Percentiles rank a stretch among this genome's conserved stretches.
phyloP scores from a whole-genome alignment of 352 stramenopile genomes.

The Pythium oligandrum region DNA sequence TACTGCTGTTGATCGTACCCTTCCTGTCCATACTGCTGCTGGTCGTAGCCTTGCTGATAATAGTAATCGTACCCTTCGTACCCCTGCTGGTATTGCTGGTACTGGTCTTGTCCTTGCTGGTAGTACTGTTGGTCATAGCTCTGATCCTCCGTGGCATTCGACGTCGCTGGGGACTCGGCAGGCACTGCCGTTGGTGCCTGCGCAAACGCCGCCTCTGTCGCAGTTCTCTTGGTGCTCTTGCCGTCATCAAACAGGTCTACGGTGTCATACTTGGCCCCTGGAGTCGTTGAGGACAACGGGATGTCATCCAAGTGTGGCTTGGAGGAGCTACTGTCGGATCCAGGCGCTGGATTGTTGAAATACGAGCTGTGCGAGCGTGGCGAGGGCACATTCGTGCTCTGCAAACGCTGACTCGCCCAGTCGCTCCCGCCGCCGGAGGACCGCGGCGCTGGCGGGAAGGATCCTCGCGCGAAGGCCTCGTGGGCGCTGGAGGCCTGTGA shows the following conservation, averaged over 20 bases:
- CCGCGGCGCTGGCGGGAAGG: background rate
- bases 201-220: slow-evolving; percentile 2
- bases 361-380: too few relatives aligned
- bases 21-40: slow-evolving; percentile 8
- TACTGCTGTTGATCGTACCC: slow-evolving; percentile 5
- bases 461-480: too few relatives aligned
- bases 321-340: too few relatives aligned
- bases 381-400: slow-evolving; percentile 8
- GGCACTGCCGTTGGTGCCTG: background rate
- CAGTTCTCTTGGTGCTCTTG: background rate
- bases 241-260: slow-evolving; percentile 24
- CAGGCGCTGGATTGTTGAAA: too few relatives aligned
- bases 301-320: slow-evolving; percentile 22
- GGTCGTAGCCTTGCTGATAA: background rate
- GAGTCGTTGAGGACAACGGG: slow-evolving; percentile 22
- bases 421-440: slow-evolving; percentile 5
- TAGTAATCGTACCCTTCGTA: slow-evolving; percentile 3
- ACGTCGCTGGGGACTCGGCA: too few relatives aligned
- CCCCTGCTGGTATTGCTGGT: slow-evolving; percentile 8
- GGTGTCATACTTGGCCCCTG: slow-evolving; percentile 20
- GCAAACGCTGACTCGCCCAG: slow-evolving; percentile 16
- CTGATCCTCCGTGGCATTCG: background rate
- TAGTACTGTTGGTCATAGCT: slow-evolving; percentile 6
- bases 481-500: too few relatives aligned
- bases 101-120: slow-evolving; percentile 3